These are phyloP conservation scores for Fusarium sp. DNA, from an alignment of 2,329 filamentous ascomycete species.

Conservation along the genomic window DNA sequence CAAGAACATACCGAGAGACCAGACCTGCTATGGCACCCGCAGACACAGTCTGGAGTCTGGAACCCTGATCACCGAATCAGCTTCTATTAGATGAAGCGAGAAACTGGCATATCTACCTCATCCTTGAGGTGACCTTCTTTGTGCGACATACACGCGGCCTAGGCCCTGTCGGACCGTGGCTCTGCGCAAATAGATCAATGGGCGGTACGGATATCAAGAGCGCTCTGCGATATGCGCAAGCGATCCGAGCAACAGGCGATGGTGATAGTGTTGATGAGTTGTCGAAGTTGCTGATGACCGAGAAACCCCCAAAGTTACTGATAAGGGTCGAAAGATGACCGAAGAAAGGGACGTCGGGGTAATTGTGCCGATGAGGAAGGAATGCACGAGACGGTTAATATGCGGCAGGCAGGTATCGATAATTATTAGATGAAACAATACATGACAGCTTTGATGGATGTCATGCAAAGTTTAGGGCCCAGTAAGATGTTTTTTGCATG, in stretches of 20 bases:
- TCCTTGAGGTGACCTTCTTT: conserved; percentile 60
- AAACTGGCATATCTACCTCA: conserved; percentile 56
- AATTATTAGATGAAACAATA: not conserved
- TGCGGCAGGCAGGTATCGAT: not conserved
- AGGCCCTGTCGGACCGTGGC: conserved; percentile 30
- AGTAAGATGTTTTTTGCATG: not conserved
- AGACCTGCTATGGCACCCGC: conserved; percentile 76
- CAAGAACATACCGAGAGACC: conserved; percentile 75
- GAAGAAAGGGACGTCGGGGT: conserved; percentile 28
- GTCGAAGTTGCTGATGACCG: conserved; percentile 49
- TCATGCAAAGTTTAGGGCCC: not conserved
- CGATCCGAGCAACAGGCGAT: not conserved
- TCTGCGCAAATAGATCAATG: conserved; percentile 36
- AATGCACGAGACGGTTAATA: conserved; percentile 4
- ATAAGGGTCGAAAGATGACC: conserved; percentile 26
- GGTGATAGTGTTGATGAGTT: not conserved
- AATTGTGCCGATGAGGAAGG: conserved; percentile 28
- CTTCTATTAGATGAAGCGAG: not conserved
- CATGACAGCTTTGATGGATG: not conserved
- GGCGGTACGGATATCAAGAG: not conserved
- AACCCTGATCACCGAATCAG: conserved; percentile 54
- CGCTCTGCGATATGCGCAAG: not conserved
- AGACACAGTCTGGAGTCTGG: conserved; percentile 62
- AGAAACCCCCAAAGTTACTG: conserved; percentile 32
- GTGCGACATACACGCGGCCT: conserved; percentile 49